These are phyloP conservation scores for Helianthus annuus DNA, from an alignment of 129 eudicot genomes.

Conservation along the genomic window HanXRQr2.0-SUNRISE NC_035437.2:86633778-86634277, in stretches of 20 bases:
- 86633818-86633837: too few species aligned
- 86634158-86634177: constrained; percentile 33
- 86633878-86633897: too few species aligned
- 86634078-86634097: constrained; percentile 51
- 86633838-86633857: not conserved
- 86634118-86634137: constrained; percentile 30
- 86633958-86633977: not conserved
- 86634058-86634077: constrained; percentile 39
- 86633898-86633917: too few species aligned
- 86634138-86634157: constrained; percentile 9
- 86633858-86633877: too few species aligned
- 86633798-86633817: not conserved
- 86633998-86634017: constrained; percentile 95
- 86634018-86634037: constrained; percentile 72
- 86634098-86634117: constrained; percentile 44
- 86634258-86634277: constrained; percentile 31
- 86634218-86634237: constrained; percentile 19
- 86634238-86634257: constrained; percentile 23
- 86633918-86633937: not conserved
- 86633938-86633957: not conserved
- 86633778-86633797: not conserved
- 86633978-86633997: constrained; percentile 47
- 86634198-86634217: constrained; percentile 29
- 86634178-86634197: constrained; percentile 24
- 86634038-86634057: constrained; percentile 45